A percentile compares a stretch with the other conserved stretches of the same genome.
Evolutionary conservation across 1,284 basidiomycete genomes (phyloP).

Genomic region (Malassezia pachydermatis): DNA sequence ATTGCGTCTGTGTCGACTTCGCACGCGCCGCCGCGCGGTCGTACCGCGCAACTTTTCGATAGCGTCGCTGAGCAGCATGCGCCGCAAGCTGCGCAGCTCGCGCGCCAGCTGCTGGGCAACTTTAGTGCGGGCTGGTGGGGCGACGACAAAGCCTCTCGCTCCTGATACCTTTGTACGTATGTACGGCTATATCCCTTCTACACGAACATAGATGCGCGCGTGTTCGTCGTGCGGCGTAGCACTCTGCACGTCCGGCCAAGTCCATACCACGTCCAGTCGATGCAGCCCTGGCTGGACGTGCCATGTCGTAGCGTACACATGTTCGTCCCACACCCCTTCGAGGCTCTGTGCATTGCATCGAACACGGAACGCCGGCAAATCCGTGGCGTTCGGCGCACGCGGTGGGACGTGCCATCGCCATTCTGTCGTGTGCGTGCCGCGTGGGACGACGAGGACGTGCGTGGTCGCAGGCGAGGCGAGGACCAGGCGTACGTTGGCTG

Average conservation of each 20-base stretch:
- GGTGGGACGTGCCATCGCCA: neutral
- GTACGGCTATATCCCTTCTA: too few relatives aligned
- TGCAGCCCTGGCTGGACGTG: constrained; percentile 1
- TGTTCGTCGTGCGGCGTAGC: too few relatives aligned
- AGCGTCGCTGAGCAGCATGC: constrained; percentile 4
- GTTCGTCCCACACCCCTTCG: constrained; percentile 5
- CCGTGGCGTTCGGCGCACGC: neutral
- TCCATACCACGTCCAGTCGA: constrained; percentile 2
- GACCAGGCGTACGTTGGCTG: too few relatives aligned
- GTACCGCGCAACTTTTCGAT: constrained; percentile 6
- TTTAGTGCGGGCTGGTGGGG: neutral
- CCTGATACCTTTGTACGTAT: neutral
- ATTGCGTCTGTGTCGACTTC: neutral
- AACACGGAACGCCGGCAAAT: neutral
- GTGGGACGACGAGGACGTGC: neutral
- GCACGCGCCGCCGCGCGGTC: neutral
- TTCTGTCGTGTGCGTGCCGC: neutral
- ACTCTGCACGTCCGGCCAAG: neutral
- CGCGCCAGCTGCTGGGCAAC: constrained; percentile 6
- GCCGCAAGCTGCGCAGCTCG: neutral
- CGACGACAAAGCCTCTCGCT: neutral
- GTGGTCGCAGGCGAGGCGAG: too few relatives aligned
- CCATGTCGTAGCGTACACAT: neutral
- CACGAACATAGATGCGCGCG: neutral
- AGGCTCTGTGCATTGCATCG: neutral